Base-by-base conservation (phyloP, 1,284 basidiomycete genomes). In the Afroboletus lepidellus region DNA sequence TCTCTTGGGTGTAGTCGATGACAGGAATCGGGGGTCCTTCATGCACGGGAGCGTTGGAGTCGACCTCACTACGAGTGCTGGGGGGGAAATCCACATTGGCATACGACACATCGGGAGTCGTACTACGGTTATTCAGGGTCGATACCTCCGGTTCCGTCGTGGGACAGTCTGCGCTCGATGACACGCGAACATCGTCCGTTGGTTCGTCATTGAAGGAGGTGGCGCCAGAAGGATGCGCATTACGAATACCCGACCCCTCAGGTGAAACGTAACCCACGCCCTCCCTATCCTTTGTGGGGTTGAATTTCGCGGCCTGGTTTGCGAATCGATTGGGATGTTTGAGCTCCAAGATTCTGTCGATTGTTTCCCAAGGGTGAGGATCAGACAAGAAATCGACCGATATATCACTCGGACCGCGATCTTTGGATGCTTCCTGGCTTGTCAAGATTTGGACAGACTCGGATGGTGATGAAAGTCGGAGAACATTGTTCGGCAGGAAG, bases 311-410 rank as follows among this genome's bases (percentile, higher is more conserved):
- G 8, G 41, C 23, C 12, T 42, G 53, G 3, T 20, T 29, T 16
- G 39, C 8, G 9, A 37, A 42, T 37, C 18, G 36, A 32, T 41
- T 23, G 3, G 41, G 30, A 45, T 46, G 38, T 23, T 52, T 15
- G 37, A 66, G 56, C 20, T 57, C 47, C 21, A 66, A 41, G 8
- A 70, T 66, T 32, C 27, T 63, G 25, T 57, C 57, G n/a, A 66
- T 69, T 21, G 67, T 61, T 41, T 62, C 57, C 65, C 65, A 66
- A 13, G 65, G 65, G 42, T 63, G 55, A 12, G 65, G 67, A 46
- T 67, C 65, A 18, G 60, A 56, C 25, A 70, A 50, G 51, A 70
- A 56, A 53, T 66, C 52, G n/a, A 66, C 42, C 20, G 55, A 52
- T 24, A 56, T 34, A 15, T 36, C 13, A 20, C 30, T 23, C 32